These are phyloP conservation scores for Ogataea wickerhamii DNA, from an alignment of 805 yeast genomes.

Conservation along the genomic window DNA sequence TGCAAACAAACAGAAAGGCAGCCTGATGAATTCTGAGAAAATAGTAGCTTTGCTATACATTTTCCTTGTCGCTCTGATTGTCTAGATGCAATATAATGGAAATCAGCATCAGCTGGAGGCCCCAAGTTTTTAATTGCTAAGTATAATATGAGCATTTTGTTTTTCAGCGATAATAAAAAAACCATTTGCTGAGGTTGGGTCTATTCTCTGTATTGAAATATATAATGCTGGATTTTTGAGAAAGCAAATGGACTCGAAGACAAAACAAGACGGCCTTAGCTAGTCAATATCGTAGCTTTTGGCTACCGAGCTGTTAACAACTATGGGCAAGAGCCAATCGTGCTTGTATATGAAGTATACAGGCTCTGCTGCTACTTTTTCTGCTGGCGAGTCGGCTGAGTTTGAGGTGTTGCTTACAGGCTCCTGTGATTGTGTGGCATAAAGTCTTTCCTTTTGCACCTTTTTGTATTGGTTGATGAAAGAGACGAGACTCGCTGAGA, in stretches of 20 bases:
- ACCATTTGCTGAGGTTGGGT: too few species aligned
- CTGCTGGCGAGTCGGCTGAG: not conserved
- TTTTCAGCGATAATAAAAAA: too few species aligned
- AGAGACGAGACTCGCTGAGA: slow-evolving; percentile 13
- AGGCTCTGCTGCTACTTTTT: not conserved
- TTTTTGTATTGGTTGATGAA: slow-evolving; percentile 13
- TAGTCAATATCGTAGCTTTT: slow-evolving; percentile 2
- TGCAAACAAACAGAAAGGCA: not conserved
- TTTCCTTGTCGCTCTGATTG: not conserved
- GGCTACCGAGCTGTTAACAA: slow-evolving; percentile 1
- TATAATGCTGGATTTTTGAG: too few species aligned
- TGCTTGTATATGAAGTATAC: slow-evolving; percentile 14
- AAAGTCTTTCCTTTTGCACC: not conserved
- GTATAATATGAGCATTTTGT: too few species aligned
- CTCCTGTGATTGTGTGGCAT: not conserved
- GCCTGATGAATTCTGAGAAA: not conserved
- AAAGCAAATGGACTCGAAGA: too few species aligned
- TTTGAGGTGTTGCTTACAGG: not conserved
- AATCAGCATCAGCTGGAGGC: too few species aligned
- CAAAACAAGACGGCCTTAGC: too few species aligned
- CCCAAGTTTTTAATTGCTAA: too few species aligned
- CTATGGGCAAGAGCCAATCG: slow-evolving; percentile 19
- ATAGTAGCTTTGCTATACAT: not conserved
- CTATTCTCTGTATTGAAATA: too few species aligned
- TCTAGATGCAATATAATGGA: too few species aligned